Evolutionary conservation across 1,139 yeast species (phyloP), one percentile per base, ranked within the genome.

Genomic region (Diutina sp.): DNA sequence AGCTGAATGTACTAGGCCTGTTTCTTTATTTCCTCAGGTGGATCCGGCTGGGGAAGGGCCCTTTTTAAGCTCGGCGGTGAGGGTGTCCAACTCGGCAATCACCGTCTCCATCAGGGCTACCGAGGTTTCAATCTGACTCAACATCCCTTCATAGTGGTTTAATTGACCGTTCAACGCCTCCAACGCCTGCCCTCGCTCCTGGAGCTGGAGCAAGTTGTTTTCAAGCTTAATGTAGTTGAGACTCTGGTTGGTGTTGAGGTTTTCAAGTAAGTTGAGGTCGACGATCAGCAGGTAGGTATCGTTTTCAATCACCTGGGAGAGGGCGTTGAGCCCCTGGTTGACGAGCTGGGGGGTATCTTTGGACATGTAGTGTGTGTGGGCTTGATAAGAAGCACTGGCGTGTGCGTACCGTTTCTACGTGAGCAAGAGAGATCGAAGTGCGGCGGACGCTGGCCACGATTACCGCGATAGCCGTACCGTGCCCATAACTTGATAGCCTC

Each of bases 221-320:
- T 80, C 85, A 53, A 82, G 66, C 61, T 80, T 82, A 58, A 82
- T 78, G 63, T 79, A 82, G 62, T 79, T 79, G 60, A 82, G 67
- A 1, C 84, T 78, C 56, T 83, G 82, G 58, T 80, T 74, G 21
- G 85, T 83, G 64, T 83, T 83, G 57, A 81, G 67, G 61, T 80
- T 79, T 58, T 80, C 82, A 53, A 83, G 62, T 11, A 80, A 65
- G 60, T 77, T 80, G 61, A 83, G 68, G 59, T 82, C 85, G 21
- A 77, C 69, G 7, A 79, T 69, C 2, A 84, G 73, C 6, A 74
- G 73, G 56, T 80, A 83, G 0, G 86, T 79, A 58, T 83, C 88
- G 1, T 78, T 67, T 50, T 82, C 85, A 2, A 82, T 59, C 45
- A 66, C 60, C 51, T 61, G 65, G 21, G 50, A 46, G n/a, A 38